phyloP scores from a whole-genome alignment of 371 early-diverging fungal species.

The Mortierella sp. region DNA sequence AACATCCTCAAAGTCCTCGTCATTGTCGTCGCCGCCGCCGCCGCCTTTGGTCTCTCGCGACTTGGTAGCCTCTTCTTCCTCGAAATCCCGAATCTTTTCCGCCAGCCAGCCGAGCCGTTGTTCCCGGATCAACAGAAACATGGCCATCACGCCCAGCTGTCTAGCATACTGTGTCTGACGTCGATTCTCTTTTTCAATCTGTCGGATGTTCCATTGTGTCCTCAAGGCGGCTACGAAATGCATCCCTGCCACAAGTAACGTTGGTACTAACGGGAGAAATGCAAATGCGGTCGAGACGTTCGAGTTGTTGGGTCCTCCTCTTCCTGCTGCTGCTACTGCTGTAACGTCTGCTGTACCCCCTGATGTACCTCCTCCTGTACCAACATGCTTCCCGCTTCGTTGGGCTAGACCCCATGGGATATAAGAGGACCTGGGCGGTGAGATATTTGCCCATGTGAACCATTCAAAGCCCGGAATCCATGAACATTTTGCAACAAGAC shows the following conservation, averaged over 20 bases:
- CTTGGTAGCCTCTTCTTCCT: constrained; percentile 4
- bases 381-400: no score
- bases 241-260: constrained; percentile 23
- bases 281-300: constrained; percentile 1
- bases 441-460: constrained; percentile 6
- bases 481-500: constrained; percentile 1
- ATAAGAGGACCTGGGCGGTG: constrained; percentile 1
- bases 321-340: not conserved
- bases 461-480: constrained; percentile 8
- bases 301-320: no score
- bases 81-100: constrained; percentile 8
- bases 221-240: constrained; percentile 19
- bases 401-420: constrained; percentile 17
- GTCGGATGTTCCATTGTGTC: constrained; percentile 10
- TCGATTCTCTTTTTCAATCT: constrained; percentile 9
- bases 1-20: constrained; percentile 8
- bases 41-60: not conserved
- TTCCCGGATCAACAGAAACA: constrained; percentile 27
- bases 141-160: constrained; percentile 7
- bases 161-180: constrained; percentile 1
- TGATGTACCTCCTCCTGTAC: no score
- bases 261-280: constrained; percentile 23
- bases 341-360: no score
- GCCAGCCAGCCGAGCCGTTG: constrained; percentile 30
- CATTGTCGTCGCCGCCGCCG: not conserved